Base-by-base conservation (phyloP, 2,329 filamentous ascomycete species). In the Leptoxyphium fumago region DNA sequence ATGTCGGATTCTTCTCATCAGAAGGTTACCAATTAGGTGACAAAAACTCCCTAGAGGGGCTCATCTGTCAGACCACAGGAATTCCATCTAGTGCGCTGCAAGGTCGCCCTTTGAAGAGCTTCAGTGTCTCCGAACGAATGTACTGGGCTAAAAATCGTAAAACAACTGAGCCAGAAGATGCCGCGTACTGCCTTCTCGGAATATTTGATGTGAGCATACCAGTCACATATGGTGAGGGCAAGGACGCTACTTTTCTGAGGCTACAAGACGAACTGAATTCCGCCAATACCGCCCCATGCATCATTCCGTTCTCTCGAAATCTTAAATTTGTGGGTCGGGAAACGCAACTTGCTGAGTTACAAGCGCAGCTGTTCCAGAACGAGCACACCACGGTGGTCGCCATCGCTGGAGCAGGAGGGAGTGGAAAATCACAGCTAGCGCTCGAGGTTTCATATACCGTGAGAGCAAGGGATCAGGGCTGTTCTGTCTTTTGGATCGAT, bases 401-500 rank as follows among this genome's bases (percentile, higher is more conserved):
- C 15, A 15, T 36, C 5, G 15, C 32, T 13, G 32, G 32, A 36
- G 32, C 9, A 36, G 32, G 32, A 36, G 32, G 32, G 4, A 15
- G 13, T 36, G 32, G 32, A 36, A 58, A 58, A 42, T 56, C 53
- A 1, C 53, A 56, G 40, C 44, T 58, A 29, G 54, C 52, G 9
- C 53, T 60, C 45, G 52, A 60, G 41, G 52, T 54, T 38, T 38
- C 43, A 9, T 52, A 61, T 40, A 46, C 45, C 7, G 32, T 50
- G 10, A 47, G 52, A 17, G 46, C 59, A 11, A 34, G 28, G 10
- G 50, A 48, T 10, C 51, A 55, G 5, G 15, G 51, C 2, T 56
- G 44, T 2, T 58, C 48, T 46, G 50, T 59, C 1, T 57, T 62
- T 43, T 63, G 59, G 59, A 45, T 62, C 2, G 43, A 55, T 43